These are phyloP conservation scores for Smittium culicis DNA, from an alignment of 371 early-diverging fungal species.

Conservation along the genomic window DNA sequence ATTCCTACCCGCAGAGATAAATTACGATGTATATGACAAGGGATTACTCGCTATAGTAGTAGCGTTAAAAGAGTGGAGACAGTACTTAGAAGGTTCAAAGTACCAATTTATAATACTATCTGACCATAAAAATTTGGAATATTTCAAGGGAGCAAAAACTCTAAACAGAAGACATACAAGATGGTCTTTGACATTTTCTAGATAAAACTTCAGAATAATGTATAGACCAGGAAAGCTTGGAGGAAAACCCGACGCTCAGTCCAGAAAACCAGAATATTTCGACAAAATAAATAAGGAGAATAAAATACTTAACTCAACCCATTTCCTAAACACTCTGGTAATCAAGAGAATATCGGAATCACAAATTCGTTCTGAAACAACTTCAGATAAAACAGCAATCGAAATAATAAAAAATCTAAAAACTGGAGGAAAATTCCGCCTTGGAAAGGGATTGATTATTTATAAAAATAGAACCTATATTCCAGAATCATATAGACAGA, in stretches of 20 bases:
- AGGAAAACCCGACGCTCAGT: constrained; percentile 12
- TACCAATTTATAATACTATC: background rate
- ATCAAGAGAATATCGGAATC: background rate
- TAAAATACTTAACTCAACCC: background rate
- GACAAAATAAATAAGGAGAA: background rate
- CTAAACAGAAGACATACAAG: constrained; percentile 3
- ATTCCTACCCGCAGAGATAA: background rate
- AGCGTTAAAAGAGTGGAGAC: constrained; percentile 11
- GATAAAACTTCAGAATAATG: constrained; percentile 12
- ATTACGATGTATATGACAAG: constrained; percentile 7
- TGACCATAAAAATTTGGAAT: constrained; percentile 10
- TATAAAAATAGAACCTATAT: background rate
- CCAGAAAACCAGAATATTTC: background rate
- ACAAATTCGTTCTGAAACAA: background rate
- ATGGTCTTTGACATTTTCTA: background rate
- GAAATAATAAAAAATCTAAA: background rate
- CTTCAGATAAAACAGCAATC: background rate
- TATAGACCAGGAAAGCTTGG: constrained; percentile 9
- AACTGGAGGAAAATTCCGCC: background rate
- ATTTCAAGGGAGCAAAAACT: constrained; percentile 7
- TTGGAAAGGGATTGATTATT: background rate
- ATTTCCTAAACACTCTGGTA: background rate
- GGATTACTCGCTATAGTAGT: constrained; percentile 2
- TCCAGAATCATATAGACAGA: background rate
- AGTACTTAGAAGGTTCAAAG: constrained; percentile 2